Conservation (phyloP, 108 stramenopile genomes). For the Parmales sp. region DNA sequence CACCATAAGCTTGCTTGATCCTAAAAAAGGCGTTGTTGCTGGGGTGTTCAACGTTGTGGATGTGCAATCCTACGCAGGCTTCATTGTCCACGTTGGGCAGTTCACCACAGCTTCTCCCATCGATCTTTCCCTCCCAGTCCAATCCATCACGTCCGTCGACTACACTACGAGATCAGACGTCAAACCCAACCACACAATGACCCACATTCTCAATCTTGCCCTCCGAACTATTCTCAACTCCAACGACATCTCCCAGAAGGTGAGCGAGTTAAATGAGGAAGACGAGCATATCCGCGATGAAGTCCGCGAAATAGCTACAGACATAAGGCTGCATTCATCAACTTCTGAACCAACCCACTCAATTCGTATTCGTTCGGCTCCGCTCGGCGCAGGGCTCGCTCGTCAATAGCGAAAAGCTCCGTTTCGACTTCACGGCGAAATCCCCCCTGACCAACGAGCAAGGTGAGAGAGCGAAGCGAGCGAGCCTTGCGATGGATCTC, state of each 20-base stretch:
- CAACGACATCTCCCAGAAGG: constrained; percentile 72
- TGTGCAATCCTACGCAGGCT: constrained; percentile 76
- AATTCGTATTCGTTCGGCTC: not conserved
- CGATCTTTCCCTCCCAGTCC: no score
- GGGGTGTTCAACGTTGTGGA: constrained; percentile 50
- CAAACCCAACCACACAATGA: constrained; percentile 98
- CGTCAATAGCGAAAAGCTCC: constrained; percentile 85
- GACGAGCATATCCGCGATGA: no score
- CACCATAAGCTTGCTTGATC: constrained; percentile 24
- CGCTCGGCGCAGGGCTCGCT: constrained; percentile 30
- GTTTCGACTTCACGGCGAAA: constrained; percentile 92
- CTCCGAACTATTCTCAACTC: constrained; percentile 78
- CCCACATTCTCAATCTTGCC: constrained; percentile 94
- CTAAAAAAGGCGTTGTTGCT: constrained; percentile 25
- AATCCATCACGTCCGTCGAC: constrained; percentile 74
- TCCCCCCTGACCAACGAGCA: constrained; percentile 71
- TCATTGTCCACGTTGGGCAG: constrained; percentile 70
- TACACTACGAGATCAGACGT: constrained; percentile 74
- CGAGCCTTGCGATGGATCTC: no score
- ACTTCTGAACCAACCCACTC: no score
- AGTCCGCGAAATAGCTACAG: no score
- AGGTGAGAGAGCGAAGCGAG: no score
- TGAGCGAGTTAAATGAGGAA: constrained; percentile 63
- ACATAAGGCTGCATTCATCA: no score
- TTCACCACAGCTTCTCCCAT: constrained; percentile 48